Base-by-base conservation (phyloP, 106 monocot species). In the Triglochin maritima region DNA sequence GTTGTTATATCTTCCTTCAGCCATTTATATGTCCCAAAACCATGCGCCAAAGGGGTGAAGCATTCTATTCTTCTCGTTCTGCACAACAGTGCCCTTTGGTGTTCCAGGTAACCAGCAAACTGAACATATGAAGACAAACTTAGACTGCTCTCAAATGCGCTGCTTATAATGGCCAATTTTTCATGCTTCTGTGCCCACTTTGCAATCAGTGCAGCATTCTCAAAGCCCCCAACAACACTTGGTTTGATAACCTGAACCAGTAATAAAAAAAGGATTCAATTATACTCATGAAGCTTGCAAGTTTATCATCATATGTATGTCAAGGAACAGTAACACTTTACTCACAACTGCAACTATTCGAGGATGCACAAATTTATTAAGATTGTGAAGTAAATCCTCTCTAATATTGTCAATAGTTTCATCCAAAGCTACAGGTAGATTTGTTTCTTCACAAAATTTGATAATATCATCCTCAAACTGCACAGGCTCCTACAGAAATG, bases 11-110 rank as follows among this genome's bases (percentile, higher is more conserved):
- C 95, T 80, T 90, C 83, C 67, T 80, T 95, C 57, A 95, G 72
- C 95, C 95, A 95, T 78, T 63, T 80, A 71, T 90, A 90, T 51
- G 95, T 95, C 63, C 95, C 95, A 69, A 95, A 78, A 51, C 95
- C 90, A 77, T 95, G 95, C 3, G 87, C 90, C 49, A 73, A 71
- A 46, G 50, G 17, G 46, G 73, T 29, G 45, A 43, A 61, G 2
- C 61, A 44, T 52, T 60, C 60, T 68, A 60, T 81, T 14, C 79
- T 76, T 67, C 58, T 72, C 7, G 82, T 65, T 78, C 47, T 71
- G 62, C 71, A 81, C 8, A 83, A 66, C 68, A 53, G 48, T 17
- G 55, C 70, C 63, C 80, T 83, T 59, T 79, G 74, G 9, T 66
- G 46, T 16, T 95, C 81, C 66, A 95, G 70, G 75, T 78, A 81